phyloP scores from a whole-genome alignment of 1,284 basidiomycete species.

The Tilletia indica region DNA sequence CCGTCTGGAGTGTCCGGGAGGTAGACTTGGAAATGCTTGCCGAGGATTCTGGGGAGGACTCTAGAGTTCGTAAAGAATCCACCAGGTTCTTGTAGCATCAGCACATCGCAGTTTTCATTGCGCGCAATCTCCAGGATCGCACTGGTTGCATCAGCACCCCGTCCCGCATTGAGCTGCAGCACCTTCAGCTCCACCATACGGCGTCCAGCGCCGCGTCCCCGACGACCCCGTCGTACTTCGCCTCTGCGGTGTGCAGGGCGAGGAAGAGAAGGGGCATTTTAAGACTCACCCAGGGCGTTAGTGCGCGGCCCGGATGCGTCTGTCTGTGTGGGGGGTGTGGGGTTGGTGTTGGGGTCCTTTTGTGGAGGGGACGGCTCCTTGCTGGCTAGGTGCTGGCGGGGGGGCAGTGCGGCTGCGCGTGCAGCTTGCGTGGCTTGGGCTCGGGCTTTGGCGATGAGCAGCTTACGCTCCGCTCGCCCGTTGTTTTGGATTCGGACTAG shows the following conservation, averaged over 20 bases:
- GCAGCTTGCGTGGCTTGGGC: background rate
- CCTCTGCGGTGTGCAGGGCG: background rate
- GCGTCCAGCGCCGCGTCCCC: background rate
- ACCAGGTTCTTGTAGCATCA: constrained; percentile 12
- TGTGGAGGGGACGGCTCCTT: background rate
- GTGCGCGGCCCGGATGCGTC: constrained; percentile 11
- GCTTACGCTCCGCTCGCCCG: background rate
- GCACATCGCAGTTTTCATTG: background rate
- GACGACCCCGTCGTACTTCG: background rate
- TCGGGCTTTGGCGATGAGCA: background rate
- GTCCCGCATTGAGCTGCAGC: constrained; percentile 4
- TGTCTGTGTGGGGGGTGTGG: background rate
- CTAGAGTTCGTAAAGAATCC: background rate
- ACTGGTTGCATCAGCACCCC: constrained; percentile 3
- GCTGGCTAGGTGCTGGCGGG: background rate
- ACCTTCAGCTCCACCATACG: background rate
- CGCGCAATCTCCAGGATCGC: constrained; percentile 8
- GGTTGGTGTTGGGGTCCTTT: background rate
- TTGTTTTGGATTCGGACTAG: background rate
- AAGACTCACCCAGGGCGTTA: background rate
- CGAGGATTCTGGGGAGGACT: constrained; percentile 3
- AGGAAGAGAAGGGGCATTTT: background rate
- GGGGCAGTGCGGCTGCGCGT: background rate
- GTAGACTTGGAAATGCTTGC: background rate
- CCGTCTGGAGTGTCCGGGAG: background rate